Evolutionary conservation across 2,329 filamentous ascomycete species (phyloP).

Genomic region (Penicillium sp.): DNA sequence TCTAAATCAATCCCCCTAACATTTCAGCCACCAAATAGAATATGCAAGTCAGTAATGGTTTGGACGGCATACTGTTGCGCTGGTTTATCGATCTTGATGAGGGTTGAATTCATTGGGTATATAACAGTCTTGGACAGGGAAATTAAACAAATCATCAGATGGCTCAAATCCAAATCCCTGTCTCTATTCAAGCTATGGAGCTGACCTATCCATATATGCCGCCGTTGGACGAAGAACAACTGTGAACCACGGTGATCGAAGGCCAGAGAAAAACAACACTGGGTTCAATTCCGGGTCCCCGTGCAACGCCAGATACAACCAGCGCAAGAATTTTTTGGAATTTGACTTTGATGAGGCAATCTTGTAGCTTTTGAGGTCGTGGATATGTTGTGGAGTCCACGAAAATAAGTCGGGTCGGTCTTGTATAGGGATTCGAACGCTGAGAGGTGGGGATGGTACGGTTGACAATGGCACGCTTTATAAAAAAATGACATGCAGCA

Average conservation of each 20-base stretch:
- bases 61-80: not conserved
- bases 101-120: constrained; percentile 23
- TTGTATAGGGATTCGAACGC: not conserved
- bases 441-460: not conserved
- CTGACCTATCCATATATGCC: constrained; percentile 1
- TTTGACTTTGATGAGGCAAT: not conserved
- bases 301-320: not conserved
- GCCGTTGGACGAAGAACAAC: not conserved
- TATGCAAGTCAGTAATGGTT: not conserved
- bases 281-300: not conserved
- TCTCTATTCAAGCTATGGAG: constrained; percentile 10
- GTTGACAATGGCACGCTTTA: not conserved
- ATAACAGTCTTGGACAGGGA: constrained; percentile 15
- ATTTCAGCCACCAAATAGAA: too few relatives aligned
- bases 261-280: not conserved
- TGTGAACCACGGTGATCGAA: not conserved
- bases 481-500: not conserved
- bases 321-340: not conserved
- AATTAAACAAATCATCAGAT: constrained; percentile 6
- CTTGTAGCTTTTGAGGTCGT: not conserved
- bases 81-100: not conserved
- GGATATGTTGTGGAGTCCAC: not conserved
- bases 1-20: not conserved
- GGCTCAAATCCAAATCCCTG: not conserved
- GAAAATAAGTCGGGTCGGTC: constrained; percentile 5